These are phyloP conservation scores for Gynandropsis gynandra DNA, from an alignment of 345 rosid species.

Conservation along the genomic window DNA sequence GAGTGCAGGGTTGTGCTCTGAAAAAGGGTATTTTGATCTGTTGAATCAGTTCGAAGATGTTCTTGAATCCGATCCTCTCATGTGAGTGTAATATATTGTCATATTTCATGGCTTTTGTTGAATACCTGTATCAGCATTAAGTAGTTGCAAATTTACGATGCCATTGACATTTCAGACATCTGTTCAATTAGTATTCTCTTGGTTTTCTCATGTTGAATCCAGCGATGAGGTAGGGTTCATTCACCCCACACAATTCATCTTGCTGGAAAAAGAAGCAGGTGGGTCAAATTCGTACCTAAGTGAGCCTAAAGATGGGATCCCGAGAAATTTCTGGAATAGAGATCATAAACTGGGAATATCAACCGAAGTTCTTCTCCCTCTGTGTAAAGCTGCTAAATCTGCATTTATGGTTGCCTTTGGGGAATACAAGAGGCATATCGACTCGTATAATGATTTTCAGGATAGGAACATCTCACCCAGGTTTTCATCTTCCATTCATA, in stretches of 20 bases:
- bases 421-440: conserved; percentile 29
- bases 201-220: conserved; percentile 14
- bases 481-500: conserved; percentile 11
- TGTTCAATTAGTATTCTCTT: too few species aligned
- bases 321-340: conserved; percentile 46
- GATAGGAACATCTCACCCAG: conserved; percentile 7
- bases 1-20: conserved; percentile 26
- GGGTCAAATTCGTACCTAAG: conserved; percentile 11
- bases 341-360: conserved; percentile 87
- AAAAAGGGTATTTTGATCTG: conserved; percentile 26
- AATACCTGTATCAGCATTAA: too few species aligned
- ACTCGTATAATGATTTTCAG: conserved; percentile 9
- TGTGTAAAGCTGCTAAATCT: conserved; percentile 53
- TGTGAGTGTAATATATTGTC: conserved; percentile 39
- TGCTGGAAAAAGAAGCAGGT: conserved; percentile 36
- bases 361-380: conserved; percentile 39
- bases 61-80: conserved; percentile 64
- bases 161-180: too few species aligned
- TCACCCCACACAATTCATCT: conserved; percentile 75
- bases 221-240: conserved; percentile 86
- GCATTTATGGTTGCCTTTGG: conserved; percentile 40
- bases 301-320: conserved; percentile 18
- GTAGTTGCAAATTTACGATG: too few species aligned
- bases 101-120: neutral
- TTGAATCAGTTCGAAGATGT: conserved; percentile 48